Evolutionary conservation across 2,329 filamentous ascomycete species (phyloP).

Genomic region (Balansia obtecta): DNA sequence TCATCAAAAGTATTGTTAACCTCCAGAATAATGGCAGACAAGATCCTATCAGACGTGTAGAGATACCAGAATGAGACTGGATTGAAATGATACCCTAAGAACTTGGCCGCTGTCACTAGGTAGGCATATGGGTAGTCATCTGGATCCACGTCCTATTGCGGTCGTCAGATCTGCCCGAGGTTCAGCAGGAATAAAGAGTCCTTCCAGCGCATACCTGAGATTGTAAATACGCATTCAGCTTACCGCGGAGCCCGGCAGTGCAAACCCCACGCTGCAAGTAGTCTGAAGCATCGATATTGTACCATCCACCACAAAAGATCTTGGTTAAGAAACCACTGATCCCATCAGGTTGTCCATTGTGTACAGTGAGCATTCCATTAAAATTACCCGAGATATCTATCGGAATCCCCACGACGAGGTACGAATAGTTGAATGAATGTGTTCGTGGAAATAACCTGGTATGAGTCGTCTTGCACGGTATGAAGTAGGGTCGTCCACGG

Average conservation of each 20-base stretch:
- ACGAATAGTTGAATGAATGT: constrained; percentile 58
- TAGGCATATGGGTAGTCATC: constrained; percentile 54
- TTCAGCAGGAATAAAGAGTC: constrained; percentile 6
- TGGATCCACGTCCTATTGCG: constrained; percentile 42
- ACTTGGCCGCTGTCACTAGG: constrained; percentile 56
- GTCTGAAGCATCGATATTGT: constrained; percentile 44
- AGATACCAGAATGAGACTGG: constrained; percentile 72
- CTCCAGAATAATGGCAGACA: constrained; percentile 57
- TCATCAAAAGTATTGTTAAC: constrained; percentile 71
- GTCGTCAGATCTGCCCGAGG: constrained; percentile 1
- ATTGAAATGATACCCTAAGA: constrained; percentile 61
- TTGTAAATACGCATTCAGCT: constrained; percentile 47
- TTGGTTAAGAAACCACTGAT: constrained; percentile 2
- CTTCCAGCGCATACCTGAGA: constrained; percentile 34
- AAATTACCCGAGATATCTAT: constrained; percentile 45
- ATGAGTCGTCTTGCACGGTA: constrained; percentile 55
- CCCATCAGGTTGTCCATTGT: constrained; percentile 9
- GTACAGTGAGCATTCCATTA: constrained; percentile 43
- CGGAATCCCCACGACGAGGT: constrained; percentile 56
- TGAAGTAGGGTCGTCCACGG: constrained; percentile 34
- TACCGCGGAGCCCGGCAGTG: constrained; percentile 44
- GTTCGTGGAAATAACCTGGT: constrained; percentile 52
- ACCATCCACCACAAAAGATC: constrained; percentile 30
- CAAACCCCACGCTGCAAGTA: constrained; percentile 45
- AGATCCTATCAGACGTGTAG: constrained; percentile 43